A percentile compares a stretch with the other conserved stretches of the same genome.
phyloP scores from a whole-genome alignment of 306 rosid species.

The Mucuna pruriens region DNA sequence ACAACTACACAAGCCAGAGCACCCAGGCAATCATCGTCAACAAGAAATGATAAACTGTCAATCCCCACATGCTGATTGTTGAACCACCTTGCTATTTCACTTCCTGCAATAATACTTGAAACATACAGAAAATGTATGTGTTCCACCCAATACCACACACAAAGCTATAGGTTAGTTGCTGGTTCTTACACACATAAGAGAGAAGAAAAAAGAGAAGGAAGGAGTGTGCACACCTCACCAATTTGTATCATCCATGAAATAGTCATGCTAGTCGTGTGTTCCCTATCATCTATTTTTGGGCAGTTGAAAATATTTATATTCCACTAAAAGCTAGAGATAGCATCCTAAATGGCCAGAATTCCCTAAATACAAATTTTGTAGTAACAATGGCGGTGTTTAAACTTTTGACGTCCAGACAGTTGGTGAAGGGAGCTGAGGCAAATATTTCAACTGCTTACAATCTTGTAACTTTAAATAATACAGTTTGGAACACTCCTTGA shows the following conservation, averaged over 20 bases:
- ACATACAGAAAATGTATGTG: too few species aligned
- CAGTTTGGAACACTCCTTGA: too few species aligned
- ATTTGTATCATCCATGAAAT: constrained; percentile 9
- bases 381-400: background rate
- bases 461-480: background rate
- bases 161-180: background rate
- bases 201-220: background rate
- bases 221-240: background rate
- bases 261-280: background rate
- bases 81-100: constrained; percentile 29
- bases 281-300: background rate
- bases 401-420: background rate
- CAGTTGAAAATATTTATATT: background rate
- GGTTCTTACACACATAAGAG: background rate
- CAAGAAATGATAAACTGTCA: too few species aligned
- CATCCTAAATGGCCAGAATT: too few species aligned
- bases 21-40: background rate
- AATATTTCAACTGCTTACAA: background rate
- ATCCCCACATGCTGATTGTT: background rate
- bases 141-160: background rate
- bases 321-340: too few species aligned
- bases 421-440: background rate
- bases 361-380: too few species aligned
- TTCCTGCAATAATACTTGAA: background rate
- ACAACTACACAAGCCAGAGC: background rate